These are phyloP conservation scores for Leptographium procerum DNA, from an alignment of 2,329 filamentous ascomycete species.

Conservation along the genomic window DNA sequence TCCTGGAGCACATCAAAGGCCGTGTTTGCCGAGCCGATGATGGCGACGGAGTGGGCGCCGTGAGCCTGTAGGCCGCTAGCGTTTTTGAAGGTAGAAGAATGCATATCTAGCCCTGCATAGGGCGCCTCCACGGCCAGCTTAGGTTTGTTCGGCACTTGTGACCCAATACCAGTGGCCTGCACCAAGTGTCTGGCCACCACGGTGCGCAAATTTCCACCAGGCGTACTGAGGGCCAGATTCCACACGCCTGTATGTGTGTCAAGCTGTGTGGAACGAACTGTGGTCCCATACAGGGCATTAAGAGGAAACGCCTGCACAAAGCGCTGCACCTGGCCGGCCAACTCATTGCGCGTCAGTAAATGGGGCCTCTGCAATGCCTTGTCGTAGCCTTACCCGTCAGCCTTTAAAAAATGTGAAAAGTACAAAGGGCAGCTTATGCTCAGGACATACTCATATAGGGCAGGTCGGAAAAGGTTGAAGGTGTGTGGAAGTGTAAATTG, in stretches of 20 bases:
- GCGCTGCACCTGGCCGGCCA: background rate
- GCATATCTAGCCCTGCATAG: background rate
- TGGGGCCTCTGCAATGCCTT: slow-evolving; percentile 2
- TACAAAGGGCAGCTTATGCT: no score
- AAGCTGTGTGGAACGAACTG: background rate
- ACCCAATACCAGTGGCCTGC: slow-evolving; percentile 1
- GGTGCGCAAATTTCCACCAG: background rate
- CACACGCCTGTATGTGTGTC: background rate
- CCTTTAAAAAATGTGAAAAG: background rate
- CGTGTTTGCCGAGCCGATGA: slow-evolving; percentile 5
- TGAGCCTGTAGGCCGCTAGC: background rate
- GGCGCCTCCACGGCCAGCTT: background rate
- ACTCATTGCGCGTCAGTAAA: background rate
- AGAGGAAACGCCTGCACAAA: slow-evolving; percentile 1
- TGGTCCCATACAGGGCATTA: background rate
- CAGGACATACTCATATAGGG: background rate
- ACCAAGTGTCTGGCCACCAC: background rate
- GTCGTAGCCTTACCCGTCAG: background rate
- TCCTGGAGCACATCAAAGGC: slow-evolving; percentile 5
- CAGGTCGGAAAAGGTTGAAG: slow-evolving; percentile 1
- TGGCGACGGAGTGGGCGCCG: background rate
- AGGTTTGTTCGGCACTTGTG: slow-evolving; percentile 2
- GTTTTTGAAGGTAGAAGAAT: background rate
- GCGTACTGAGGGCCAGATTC: background rate
- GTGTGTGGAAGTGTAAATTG: slow-evolving; percentile 1